A percentile compares a stretch with the other conserved stretches of the same genome.
Evolutionary conservation across 116 monocot species (phyloP).

Genomic region (Papilionanthe hybrid): DNA sequence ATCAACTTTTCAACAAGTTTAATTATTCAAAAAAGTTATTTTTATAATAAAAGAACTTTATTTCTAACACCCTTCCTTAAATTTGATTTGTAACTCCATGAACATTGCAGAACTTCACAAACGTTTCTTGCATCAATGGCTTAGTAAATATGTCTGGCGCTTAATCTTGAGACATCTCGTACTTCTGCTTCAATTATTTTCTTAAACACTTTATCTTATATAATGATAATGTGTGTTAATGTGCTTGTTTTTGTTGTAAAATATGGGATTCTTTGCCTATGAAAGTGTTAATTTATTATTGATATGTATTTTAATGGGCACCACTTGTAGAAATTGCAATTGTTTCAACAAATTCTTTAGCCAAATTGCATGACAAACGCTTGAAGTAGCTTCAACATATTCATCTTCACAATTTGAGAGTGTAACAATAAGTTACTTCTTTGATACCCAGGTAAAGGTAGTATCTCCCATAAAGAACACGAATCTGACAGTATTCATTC

Average conservation of each 20-base stretch:
- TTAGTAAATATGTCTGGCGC: background rate
- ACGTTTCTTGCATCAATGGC: background rate
- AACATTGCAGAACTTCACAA: background rate
- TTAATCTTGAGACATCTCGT: background rate
- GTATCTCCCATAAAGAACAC: background rate
- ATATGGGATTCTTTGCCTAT: too few relatives aligned
- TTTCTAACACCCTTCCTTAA: background rate
- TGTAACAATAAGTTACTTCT: background rate
- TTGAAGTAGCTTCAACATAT: background rate
- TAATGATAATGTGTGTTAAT: too few relatives aligned
- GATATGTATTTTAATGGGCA: background rate
- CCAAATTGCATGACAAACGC: background rate
- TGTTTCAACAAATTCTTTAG: background rate
- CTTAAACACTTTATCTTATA: background rate
- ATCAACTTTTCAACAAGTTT: too few relatives aligned
- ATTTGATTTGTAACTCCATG: background rate
- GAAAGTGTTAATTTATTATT: background rate
- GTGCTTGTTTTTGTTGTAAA: too few relatives aligned
- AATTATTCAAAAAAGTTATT: background rate
- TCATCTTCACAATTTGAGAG: background rate
- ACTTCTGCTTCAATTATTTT: background rate
- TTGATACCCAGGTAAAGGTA: background rate
- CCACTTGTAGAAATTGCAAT: background rate
- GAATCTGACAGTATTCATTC: background rate
- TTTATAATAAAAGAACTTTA: background rate